These are phyloP conservation scores for Hygrophorus pudorinus DNA, from an alignment of 768 basidiomycete genomes.

Conservation along the genomic window DNA sequence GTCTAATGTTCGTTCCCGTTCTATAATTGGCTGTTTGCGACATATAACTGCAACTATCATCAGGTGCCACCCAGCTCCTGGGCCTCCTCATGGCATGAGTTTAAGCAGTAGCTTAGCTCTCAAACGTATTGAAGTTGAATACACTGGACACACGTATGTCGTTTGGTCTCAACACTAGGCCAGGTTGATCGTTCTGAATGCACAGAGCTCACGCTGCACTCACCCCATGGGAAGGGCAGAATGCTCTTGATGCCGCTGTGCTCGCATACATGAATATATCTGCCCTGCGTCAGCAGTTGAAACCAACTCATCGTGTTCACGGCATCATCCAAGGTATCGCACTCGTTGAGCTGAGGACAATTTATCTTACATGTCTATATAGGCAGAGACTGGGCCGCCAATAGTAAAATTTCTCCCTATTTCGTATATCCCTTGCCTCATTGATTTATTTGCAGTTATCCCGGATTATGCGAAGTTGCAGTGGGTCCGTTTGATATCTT, in stretches of 20 bases:
- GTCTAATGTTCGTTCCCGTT: constrained; percentile 48
- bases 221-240: constrained; percentile 79
- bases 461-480: constrained; percentile 71
- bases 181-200: not conserved
- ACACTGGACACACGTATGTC: constrained; percentile 62
- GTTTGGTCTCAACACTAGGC: not conserved
- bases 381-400: constrained; percentile 67
- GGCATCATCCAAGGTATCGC: constrained; percentile 21
- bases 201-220: constrained; percentile 65
- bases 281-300: constrained; percentile 71
- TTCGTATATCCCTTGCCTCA: not conserved
- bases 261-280: constrained; percentile 75
- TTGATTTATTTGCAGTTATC: constrained; percentile 42
- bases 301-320: constrained; percentile 70
- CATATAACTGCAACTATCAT: not conserved
- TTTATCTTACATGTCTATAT: constrained; percentile 35
- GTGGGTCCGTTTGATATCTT: constrained; percentile 26
- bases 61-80: constrained; percentile 80
- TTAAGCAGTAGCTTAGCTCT: constrained; percentile 57
- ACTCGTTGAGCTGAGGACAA: too few species aligned
- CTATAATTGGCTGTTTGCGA: not conserved
- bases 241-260: constrained; percentile 82
- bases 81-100: constrained; percentile 59
- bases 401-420: constrained; percentile 34
- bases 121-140: constrained; percentile 51